Evolutionary conservation across 306 rosid species (phyloP).

Genomic region (Pyrus communis): DNA sequence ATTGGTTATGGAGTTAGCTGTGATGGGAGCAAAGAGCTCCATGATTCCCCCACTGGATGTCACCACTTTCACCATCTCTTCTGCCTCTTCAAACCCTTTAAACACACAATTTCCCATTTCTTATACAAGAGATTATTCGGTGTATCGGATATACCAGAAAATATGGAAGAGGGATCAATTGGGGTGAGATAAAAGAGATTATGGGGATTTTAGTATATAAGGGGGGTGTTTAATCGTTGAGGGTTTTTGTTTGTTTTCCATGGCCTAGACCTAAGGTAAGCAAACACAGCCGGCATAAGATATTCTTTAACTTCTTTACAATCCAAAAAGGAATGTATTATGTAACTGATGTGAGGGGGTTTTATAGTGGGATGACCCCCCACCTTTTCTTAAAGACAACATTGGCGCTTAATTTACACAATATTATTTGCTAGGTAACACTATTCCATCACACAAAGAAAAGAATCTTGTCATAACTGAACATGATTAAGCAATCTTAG

Average conservation of each 20-base stretch:
- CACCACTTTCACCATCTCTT: conserved; percentile 47
- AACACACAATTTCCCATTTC: conserved; percentile 70
- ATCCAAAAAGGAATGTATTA: conserved; percentile 12
- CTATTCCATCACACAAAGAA: conserved; percentile 6
- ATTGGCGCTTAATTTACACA: neutral
- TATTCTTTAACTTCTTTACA: conserved; percentile 38
- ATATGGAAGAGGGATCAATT: neutral
- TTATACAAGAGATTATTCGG: neutral
- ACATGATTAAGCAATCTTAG: neutral
- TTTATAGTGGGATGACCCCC: conserved; percentile 35
- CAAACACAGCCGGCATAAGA: conserved; percentile 43
- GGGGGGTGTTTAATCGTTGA: neutral
- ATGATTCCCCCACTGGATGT: conserved; percentile 67
- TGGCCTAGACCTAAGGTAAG: neutral
- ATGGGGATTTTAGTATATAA: neutral
- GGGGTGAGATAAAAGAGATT: neutral
- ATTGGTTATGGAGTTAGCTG: conserved; percentile 46
- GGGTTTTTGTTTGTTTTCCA: neutral
- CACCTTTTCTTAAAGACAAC: neutral
- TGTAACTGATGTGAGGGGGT: conserved; percentile 1
- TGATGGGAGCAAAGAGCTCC: conserved; percentile 57
- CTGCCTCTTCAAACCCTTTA: conserved; percentile 30
- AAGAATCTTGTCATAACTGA: neutral
- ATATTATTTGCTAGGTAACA: neutral
- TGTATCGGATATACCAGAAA: neutral